These are phyloP conservation scores for Cupressus sempervirens DNA, from an alignment of 75 land plant genomes.

Conservation along the genomic window DNA sequence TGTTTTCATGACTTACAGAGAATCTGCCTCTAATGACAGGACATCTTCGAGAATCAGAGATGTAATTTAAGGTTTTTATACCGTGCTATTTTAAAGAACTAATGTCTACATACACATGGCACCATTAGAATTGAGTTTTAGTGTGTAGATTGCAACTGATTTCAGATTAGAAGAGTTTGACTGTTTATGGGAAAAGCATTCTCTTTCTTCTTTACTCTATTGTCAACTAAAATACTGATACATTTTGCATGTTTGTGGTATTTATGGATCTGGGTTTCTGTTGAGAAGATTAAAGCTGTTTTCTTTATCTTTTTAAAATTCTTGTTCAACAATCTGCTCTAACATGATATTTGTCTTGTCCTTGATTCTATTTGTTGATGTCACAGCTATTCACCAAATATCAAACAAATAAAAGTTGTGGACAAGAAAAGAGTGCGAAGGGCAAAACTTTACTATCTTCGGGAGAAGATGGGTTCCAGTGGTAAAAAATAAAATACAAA, in stretches of 20 bases:
- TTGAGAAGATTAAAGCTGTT: neutral
- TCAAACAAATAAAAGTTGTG: slow-evolving; percentile 83
- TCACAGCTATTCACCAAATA: slow-evolving; percentile 88
- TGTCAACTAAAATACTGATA: neutral
- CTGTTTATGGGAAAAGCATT: neutral
- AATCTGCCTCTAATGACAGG: neutral
- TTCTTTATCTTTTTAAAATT: neutral
- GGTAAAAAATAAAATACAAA: neutral
- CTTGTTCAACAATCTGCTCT: neutral
- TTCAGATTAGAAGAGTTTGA: neutral
- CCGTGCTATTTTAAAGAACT: neutral
- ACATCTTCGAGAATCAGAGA: neutral
- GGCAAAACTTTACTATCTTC: slow-evolving; percentile 87
- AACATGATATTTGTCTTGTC: neutral
- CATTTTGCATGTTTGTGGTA: neutral
- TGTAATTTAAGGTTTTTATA: neutral
- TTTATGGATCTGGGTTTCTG: neutral
- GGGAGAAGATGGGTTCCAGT: slow-evolving; percentile 52
- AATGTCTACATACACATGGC: neutral
- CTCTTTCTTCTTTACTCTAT: neutral
- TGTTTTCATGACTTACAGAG: neutral
- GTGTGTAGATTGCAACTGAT: neutral
- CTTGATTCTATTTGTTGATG: neutral
- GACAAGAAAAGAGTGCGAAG: slow-evolving; percentile 75
- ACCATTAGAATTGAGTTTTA: neutral